Conservation (phyloP, 1,284 basidiomycete species). For the Thelephora terrestris region DNA sequence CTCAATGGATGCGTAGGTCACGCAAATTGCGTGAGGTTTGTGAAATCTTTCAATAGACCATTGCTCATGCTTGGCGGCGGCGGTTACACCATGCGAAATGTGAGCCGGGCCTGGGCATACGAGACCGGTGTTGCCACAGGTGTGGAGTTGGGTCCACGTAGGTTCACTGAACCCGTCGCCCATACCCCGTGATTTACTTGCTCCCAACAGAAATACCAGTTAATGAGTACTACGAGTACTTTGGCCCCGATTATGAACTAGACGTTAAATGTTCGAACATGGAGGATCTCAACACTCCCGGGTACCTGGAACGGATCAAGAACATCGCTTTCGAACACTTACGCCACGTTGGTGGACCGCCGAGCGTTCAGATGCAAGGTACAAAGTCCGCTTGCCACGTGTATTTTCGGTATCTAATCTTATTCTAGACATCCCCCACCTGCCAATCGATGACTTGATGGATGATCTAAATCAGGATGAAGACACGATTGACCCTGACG, state of each 20-base stretch:
- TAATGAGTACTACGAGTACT: slow-evolving; percentile 99
- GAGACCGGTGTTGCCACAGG: slow-evolving; percentile 97
- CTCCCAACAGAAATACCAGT: slow-evolving; percentile 74
- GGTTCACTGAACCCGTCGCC: slow-evolving; percentile 7
- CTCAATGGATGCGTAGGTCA: slow-evolving; percentile 47
- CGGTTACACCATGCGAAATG: slow-evolving; percentile 98
- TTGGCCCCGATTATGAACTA: slow-evolving; percentile 96
- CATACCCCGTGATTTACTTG: background rate
- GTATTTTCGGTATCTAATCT: slow-evolving; percentile 3
- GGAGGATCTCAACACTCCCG: slow-evolving; percentile 89
- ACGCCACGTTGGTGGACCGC: slow-evolving; percentile 75
- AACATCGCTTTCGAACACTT: slow-evolving; percentile 89
- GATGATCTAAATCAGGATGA: slow-evolving; percentile 78
- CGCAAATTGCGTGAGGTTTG: slow-evolving; percentile 94
- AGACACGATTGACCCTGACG: slow-evolving; percentile 68
- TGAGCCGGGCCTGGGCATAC: slow-evolving; percentile 94
- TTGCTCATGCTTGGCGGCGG: slow-evolving; percentile 92
- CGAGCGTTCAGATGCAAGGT: slow-evolving; percentile 86
- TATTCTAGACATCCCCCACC: slow-evolving; percentile 58
- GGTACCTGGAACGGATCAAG: slow-evolving; percentile 91
- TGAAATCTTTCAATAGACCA: slow-evolving; percentile 94
- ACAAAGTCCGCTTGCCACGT: slow-evolving; percentile 14
- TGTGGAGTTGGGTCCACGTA: slow-evolving; percentile 82
- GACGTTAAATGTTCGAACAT: slow-evolving; percentile 95
- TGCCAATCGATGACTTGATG: slow-evolving; percentile 67